phyloP scores from a whole-genome alignment of 139 green algal species.

The Dunaliella primolecta region DNA sequence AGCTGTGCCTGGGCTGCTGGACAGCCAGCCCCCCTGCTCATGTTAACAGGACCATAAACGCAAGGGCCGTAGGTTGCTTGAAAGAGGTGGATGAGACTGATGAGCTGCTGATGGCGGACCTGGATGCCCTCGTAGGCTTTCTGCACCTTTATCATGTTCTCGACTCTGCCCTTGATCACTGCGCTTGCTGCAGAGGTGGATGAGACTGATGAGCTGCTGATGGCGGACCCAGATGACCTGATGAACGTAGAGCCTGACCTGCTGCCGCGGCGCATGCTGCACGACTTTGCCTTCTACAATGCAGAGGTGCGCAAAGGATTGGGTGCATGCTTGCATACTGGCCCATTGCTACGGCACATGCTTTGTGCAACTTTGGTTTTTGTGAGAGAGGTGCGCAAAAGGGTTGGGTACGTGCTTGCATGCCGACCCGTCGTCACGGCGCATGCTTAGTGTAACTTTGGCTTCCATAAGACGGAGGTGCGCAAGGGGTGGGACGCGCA shows the following conservation, averaged over 20 bases:
- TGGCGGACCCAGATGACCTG: slow-evolving; percentile 70
- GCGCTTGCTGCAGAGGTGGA: slow-evolving; percentile 65
- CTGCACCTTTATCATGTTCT: too few relatives aligned
- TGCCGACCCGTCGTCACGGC: slow-evolving; percentile 65
- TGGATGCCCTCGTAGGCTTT: slow-evolving; percentile 62
- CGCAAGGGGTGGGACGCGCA: not conserved
- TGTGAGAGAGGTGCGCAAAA: slow-evolving; percentile 58
- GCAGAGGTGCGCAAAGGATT: slow-evolving; percentile 49
- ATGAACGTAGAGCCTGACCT: slow-evolving; percentile 60
- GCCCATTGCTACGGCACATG: slow-evolving; percentile 62
- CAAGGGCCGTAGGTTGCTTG: too few relatives aligned
- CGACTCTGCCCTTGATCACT: too few relatives aligned
- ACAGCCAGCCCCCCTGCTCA: too few relatives aligned
- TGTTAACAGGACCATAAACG: too few relatives aligned
- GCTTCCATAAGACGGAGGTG: not conserved
- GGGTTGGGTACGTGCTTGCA: slow-evolving; percentile 20
- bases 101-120: slow-evolving; percentile 74
- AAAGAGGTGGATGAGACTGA: slow-evolving; percentile 78
- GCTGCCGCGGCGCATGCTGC: slow-evolving; percentile 71
- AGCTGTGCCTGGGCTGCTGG: too few relatives aligned
- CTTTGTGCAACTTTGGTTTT: slow-evolving; percentile 87
- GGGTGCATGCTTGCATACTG: slow-evolving; percentile 41
- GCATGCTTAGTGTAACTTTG: slow-evolving; percentile 43
- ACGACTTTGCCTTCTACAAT: slow-evolving; percentile 86
- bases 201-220: slow-evolving; percentile 86